phyloP scores from a whole-genome alignment of 257 asterid genomes.

The Eucommia ulmoides region DNA sequence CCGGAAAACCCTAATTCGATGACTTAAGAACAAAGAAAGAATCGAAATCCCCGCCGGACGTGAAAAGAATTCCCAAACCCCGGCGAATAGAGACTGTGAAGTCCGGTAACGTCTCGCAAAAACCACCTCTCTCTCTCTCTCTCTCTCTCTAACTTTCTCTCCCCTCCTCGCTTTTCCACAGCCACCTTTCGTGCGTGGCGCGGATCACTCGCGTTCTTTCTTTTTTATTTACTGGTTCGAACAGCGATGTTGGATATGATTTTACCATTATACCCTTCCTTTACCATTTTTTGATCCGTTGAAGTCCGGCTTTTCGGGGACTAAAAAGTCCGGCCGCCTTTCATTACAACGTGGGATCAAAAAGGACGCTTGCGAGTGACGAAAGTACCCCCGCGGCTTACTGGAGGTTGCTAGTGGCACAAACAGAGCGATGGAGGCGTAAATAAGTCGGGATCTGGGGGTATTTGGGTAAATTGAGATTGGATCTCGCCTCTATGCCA shows the following conservation, averaged over 20 bases:
- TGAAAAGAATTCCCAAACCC: slow-evolving; percentile 57
- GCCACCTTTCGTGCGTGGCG: slow-evolving; percentile 48
- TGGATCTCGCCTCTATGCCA: too few relatives aligned
- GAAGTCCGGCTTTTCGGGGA: slow-evolving; percentile 26
- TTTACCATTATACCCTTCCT: slow-evolving; percentile 21
- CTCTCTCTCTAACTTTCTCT: slow-evolving; percentile 10
- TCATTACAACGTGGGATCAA: slow-evolving; percentile 33
- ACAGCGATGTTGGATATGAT: background rate
- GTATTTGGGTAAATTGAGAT: background rate
- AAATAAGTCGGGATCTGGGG: background rate
- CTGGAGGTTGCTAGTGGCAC: background rate
- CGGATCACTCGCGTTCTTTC: slow-evolving; percentile 38
- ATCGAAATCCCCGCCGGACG: slow-evolving; percentile 55
- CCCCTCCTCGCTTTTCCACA: slow-evolving; percentile 21
- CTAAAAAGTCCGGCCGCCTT: slow-evolving; percentile 30
- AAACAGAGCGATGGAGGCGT: background rate
- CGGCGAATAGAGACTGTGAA: slow-evolving; percentile 37
- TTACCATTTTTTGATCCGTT: slow-evolving; percentile 16
- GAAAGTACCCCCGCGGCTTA: slow-evolving; percentile 20
- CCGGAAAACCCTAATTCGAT: background rate
- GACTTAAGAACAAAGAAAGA: slow-evolving; percentile 4
- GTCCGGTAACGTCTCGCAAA: slow-evolving; percentile 65
- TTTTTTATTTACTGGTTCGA: slow-evolving; percentile 15
- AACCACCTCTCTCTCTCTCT: slow-evolving; percentile 37
- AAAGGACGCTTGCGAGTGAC: slow-evolving; percentile 18